phyloP scores from a whole-genome alignment of 768 basidiomycete genomes.

The Chlorophyllum brunneum region DNA sequence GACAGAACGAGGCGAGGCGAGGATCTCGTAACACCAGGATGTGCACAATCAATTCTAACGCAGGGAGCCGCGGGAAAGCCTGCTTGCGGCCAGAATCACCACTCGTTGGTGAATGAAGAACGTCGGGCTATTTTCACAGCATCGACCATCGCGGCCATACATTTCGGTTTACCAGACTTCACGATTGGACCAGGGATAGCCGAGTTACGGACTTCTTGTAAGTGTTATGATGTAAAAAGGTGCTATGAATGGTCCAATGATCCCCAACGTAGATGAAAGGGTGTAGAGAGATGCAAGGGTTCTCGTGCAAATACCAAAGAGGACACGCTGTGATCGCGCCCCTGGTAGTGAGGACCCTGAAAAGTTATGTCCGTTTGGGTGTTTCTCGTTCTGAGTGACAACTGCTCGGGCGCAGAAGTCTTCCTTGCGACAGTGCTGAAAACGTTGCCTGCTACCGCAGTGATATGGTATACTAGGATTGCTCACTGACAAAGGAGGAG shows the following conservation, averaged over 20 bases:
- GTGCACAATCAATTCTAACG: background rate
- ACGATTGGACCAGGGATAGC: background rate
- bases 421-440: no score
- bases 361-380: background rate
- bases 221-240: slow-evolving; percentile 6
- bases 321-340: background rate
- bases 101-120: background rate
- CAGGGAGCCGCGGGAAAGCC: background rate
- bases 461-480: no score
- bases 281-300: background rate
- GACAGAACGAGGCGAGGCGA: background rate
- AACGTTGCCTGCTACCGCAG: no score
- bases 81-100: background rate
- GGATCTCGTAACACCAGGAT: background rate
- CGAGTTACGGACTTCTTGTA: background rate
- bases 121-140: background rate
- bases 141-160: background rate
- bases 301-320: background rate
- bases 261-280: slow-evolving; percentile 1
- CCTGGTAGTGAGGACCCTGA: background rate
- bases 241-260: background rate
- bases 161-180: background rate
- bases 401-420: no score
- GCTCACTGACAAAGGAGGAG: background rate
- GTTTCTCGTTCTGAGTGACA: background rate